Percentiles rank a stretch among this genome's conserved stretches.
Conservation (phyloP, 2,329 filamentous ascomycete genomes). For the Aspergillus puulaauensis region DNA sequence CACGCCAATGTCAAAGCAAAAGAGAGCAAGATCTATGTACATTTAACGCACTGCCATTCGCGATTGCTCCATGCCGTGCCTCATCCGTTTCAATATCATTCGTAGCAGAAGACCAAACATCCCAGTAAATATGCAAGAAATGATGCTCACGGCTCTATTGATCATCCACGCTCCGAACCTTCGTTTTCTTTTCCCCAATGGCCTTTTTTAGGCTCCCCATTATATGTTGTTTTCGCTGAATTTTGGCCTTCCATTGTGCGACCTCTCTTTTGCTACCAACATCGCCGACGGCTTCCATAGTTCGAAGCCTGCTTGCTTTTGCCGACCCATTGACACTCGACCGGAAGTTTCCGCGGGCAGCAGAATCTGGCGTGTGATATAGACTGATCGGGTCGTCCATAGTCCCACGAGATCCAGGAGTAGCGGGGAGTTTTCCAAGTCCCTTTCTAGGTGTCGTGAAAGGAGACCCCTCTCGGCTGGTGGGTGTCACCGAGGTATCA, state of each 20-base stretch:
- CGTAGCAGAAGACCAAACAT: slow-evolving; percentile 2
- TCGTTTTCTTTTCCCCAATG: slow-evolving; percentile 34
- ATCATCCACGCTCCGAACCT: slow-evolving; percentile 34
- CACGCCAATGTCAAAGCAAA: slow-evolving; percentile 9
- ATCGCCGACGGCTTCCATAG: slow-evolving; percentile 27
- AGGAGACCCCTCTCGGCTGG: slow-evolving; percentile 38
- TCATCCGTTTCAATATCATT: slow-evolving; percentile 9
- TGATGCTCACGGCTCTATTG: slow-evolving; percentile 18
- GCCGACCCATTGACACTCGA: slow-evolving; percentile 36
- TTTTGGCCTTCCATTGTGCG: slow-evolving; percentile 36
- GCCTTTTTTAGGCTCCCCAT: slow-evolving; percentile 37
- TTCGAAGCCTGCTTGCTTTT: slow-evolving; percentile 32
- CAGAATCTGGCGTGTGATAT: slow-evolving; percentile 45
- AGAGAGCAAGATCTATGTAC: slow-evolving; percentile 14
- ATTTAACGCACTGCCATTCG: slow-evolving; percentile 7
- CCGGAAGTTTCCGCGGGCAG: slow-evolving; percentile 33
- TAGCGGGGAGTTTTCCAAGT: slow-evolving; percentile 31
- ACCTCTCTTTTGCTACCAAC: slow-evolving; percentile 30
- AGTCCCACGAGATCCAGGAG: slow-evolving; percentile 39
- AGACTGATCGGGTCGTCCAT: slow-evolving; percentile 32
- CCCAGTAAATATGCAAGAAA: slow-evolving; percentile 9
- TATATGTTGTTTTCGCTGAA: slow-evolving; percentile 35
- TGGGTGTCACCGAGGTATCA: slow-evolving; percentile 24
- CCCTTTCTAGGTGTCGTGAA: slow-evolving; percentile 39
- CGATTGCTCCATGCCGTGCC: slow-evolving; percentile 8